Evolutionary conservation across 2,329 filamentous ascomycete genomes (phyloP).

Genomic region (Sporothrix sp.): DNA sequence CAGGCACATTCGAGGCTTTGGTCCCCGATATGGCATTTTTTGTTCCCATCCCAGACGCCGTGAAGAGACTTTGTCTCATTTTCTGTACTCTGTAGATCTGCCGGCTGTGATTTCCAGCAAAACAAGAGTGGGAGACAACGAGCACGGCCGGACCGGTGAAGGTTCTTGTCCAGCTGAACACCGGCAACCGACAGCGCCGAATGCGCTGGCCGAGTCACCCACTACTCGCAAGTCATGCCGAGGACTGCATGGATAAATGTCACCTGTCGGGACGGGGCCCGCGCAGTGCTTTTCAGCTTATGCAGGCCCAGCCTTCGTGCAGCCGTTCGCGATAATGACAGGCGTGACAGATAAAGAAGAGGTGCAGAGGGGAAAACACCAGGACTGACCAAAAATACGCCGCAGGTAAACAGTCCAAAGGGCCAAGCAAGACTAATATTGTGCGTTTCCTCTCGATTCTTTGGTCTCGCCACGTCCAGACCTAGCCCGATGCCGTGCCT

Average conservation of each 20-base stretch:
- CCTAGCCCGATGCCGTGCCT: no score
- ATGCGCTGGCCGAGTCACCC: no score
- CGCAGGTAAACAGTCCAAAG: not conserved
- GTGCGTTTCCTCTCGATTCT: not conserved
- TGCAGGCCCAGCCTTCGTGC: slow-evolving; percentile 9
- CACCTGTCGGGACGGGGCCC: slow-evolving; percentile 1
- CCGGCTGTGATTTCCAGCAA: no score
- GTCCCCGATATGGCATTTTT: no score
- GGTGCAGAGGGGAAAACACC: not conserved
- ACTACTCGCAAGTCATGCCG: no score
- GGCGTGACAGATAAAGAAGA: not conserved
- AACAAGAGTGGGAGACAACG: no score
- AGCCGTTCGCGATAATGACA: not conserved
- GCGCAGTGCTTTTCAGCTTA: slow-evolving; percentile 8
- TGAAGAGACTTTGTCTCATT: not conserved
- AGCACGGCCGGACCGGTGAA: no score
- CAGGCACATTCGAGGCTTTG: not conserved
- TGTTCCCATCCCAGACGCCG: no score
- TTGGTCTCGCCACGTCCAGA: not conserved
- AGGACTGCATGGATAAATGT: no score
- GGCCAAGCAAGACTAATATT: no score
- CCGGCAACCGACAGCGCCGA: no score
- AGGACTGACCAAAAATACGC: not conserved
- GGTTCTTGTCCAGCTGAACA: no score
- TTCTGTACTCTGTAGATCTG: not conserved